Base-by-base conservation (phyloP, 2,329 filamentous ascomycete species). In the Metarhizium rileyi region DNA sequence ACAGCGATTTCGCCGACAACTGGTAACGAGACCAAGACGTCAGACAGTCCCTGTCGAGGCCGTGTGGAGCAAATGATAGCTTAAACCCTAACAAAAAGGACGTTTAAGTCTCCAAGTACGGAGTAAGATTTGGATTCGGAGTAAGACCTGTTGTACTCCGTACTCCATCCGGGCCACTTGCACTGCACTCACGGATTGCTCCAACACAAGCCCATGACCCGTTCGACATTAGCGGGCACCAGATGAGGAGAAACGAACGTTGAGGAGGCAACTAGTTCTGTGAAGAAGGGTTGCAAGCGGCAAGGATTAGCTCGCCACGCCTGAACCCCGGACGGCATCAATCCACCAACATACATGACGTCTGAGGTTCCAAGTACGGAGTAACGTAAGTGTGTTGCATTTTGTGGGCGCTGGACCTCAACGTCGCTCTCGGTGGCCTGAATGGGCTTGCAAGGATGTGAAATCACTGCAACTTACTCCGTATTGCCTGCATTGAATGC, bases 31-130 rank as follows among this genome's bases (percentile, higher is more conserved):
- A 16, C 22, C 8, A 44, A 14, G 18, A 44, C 22, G 14, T 16
- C 41, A 27, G 41, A 27, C 41, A 27, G 41, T 7, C 33, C 38
- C 23, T 27, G 25, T 25, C 33, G n/a, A 26, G 30, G 25, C 14
- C 40, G 26, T 49, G 47, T 45, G 47, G 47, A 48, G 46, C 14
- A 47, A 26, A 36, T 18, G 45, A 36, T 12, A 33, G 16, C 9
- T n/a, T 23, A 7, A 12, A 38, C 30, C 30, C 8, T 20, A 36
- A 36, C n/a, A 12, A 38, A 20, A 14, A 33, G n/a, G n/a, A n/a
- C n/a, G n/a, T n/a, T n/a, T n/a, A n/a, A n/a, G n/a, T n/a, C n/a
- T n/a, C 30, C 8, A 9, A 5, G 35, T 18, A 38, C 38, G 20
- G 22, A 16, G 16, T 22, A 14, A 25, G 38, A 20, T 42, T 22